Evolutionary conservation across 176 grass and related monocot genomes (phyloP).

Genomic region (Eragrostis nindensis): DNA sequence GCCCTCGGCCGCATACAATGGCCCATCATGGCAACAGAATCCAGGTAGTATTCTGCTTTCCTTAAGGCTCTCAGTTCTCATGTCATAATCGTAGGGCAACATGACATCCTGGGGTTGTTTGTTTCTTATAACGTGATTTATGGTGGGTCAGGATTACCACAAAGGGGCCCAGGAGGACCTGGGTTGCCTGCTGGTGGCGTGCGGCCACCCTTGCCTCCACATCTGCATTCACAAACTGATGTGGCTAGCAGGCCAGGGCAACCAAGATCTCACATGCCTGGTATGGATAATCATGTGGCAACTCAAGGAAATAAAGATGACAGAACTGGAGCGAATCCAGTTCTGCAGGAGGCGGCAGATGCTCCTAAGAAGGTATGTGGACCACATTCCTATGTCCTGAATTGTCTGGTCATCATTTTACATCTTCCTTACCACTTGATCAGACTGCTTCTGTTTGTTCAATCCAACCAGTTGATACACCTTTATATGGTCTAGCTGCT

Average conservation of each 20-base stretch:
- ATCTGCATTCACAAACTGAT: conserved; percentile 69
- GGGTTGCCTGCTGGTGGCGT: conserved; percentile 49
- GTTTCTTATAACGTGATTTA: conserved; percentile 39
- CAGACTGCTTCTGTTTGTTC: conserved; percentile 25
- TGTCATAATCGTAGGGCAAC: conserved; percentile 3
- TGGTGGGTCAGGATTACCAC: conserved; percentile 56
- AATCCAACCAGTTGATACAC: not conserved
- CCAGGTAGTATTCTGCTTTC: conserved; percentile 47
- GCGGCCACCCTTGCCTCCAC: conserved; percentile 67
- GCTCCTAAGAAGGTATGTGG: conserved; percentile 73
- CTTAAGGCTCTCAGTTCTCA: conserved; percentile 20
- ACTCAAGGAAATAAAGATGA: conserved; percentile 57
- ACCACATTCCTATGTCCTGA: conserved; percentile 8
- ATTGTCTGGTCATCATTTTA: conserved; percentile 4
- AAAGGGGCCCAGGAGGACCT: conserved; percentile 62
- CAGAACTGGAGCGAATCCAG: conserved; percentile 48
- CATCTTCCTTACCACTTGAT: not conserved
- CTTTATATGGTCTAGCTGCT: conserved; percentile 9
- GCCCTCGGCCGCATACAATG: conserved; percentile 81
- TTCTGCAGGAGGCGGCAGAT: conserved; percentile 55
- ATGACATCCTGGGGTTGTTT: conserved; percentile 14
- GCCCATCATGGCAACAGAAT: conserved; percentile 80
- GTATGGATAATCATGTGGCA: conserved; percentile 62
- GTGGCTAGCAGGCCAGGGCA: conserved; percentile 52
- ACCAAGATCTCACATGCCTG: conserved; percentile 61